Conservation (phyloP, 2,329 filamentous ascomycete genomes). For the Fusarium robinianum region DNA sequence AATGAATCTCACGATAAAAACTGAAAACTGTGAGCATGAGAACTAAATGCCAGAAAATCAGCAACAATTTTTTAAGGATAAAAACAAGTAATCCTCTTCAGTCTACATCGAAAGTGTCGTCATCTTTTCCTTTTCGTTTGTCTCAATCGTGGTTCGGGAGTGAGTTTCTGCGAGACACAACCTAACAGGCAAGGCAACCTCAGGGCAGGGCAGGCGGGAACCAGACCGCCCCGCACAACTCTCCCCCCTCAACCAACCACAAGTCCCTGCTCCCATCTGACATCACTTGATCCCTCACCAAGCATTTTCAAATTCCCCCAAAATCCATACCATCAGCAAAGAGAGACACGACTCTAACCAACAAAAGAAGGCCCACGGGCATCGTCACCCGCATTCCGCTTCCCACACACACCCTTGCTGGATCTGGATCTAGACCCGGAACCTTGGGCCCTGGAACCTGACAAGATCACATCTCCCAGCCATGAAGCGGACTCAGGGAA, state of each 20-base stretch:
- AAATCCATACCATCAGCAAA: slow-evolving; percentile 32
- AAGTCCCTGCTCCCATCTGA: slow-evolving; percentile 34
- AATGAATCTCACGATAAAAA: not conserved
- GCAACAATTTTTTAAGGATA: too few species aligned
- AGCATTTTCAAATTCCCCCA: slow-evolving; percentile 27
- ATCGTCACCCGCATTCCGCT: slow-evolving; percentile 12
- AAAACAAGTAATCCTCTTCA: too few species aligned
- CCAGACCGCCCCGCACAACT: not conserved
- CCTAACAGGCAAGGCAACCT: too few species aligned
- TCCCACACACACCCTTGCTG: slow-evolving; percentile 7
- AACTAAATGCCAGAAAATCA: not conserved
- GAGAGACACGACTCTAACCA: slow-evolving; percentile 14
- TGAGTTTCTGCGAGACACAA: too few species aligned
- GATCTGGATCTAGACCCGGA: slow-evolving; percentile 1
- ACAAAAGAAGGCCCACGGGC: slow-evolving; percentile 19
- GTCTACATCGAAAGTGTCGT: too few species aligned
- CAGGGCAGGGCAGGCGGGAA: too few species aligned
- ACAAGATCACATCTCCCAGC: slow-evolving; percentile 4
- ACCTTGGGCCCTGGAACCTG: too few species aligned
- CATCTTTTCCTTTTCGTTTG: not conserved
- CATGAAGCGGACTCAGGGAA: slow-evolving; percentile 40
- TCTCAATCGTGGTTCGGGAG: too few species aligned
- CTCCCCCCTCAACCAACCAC: slow-evolving; percentile 10
- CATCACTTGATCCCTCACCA: slow-evolving; percentile 34
- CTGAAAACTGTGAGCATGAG: not conserved